Evolutionary conservation across 768 basidiomycete genomes (phyloP), one percentile per base, ranked within the genome.

Genomic region (Lentinus tigrinus): DNA sequence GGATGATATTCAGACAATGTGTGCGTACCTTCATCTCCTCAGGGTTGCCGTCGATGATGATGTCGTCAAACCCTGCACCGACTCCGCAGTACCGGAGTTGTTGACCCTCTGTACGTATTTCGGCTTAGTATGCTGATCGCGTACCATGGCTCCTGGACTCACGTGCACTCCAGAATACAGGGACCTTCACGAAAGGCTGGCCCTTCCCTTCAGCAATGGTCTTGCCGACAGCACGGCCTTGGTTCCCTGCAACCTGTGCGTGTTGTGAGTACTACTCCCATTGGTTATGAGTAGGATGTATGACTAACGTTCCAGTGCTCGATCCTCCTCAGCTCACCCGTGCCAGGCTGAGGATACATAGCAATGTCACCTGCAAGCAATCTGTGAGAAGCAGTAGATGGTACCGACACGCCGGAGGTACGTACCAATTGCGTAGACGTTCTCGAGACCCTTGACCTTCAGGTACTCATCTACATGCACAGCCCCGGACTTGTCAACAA

Each of bases 161-260:
- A 90, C 89, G 89, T 21, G 91, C 89, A 68, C 90, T 92, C 94
- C 94, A 95, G 76, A 95, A 95, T 37, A 93, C 74, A 0, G 93
- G 92, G 11, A 91, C 75, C 73, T 93, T 94, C 47, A 78, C 78
- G 72, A 88, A 93, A n/a, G 87, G 83, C 60, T 85, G 81, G 31
- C 75, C 76, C 56, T 73, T 78, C 47, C 78, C 86, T 52, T 69
- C 70, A 3, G 87, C 79, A 63, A 96, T 92, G 9, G 81, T 87
- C 69, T 84, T 83, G 0, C 89, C 94, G n/a, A 89, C 87, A 16
- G 88, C 84, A 49, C 93, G 83, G 2, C 93, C 94, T 57, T 89
- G 88, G 70, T 95, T 95, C 47, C 85, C 85, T 16, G 93, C 93
- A 56, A 94, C 88, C 85, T 88, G 44, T 34, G 24, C 17, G 21